Evolutionary conservation across 108 stramenopile genomes (phyloP), one percentile per base, ranked within the genome.

Genomic region (Skeletonema tropicum): DNA sequence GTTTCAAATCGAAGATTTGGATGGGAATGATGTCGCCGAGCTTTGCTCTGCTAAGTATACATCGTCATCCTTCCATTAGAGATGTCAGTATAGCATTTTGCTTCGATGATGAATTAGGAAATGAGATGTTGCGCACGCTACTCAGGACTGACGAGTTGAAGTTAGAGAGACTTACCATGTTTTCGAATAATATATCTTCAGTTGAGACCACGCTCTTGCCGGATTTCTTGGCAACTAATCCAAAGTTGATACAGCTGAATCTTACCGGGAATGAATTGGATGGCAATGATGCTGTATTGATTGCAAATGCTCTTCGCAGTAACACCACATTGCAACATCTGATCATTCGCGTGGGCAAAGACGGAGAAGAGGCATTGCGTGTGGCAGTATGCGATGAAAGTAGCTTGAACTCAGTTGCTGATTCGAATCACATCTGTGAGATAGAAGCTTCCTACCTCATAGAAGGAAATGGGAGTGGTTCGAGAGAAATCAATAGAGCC

Each of bases 361-460:
- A 2, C 6, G 60, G 21, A 1, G 4, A 3, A 0, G 35, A 25
- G 25, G 19, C 60, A 2, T 39, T 62, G 1, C 6, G 32, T 2
- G n/a, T n/a, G 15, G 61, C 35, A 62, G 61, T n/a, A n/a, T n/a
- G n/a, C n/a, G n/a, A n/a, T n/a, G n/a, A n/a, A n/a, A n/a, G n/a
- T n/a, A n/a, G n/a, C 19, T 62, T 62, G 61, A 62, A 62, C 7
- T 5, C 61, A 17, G 29, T 6, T n/a, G 61, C 61, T 5, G 61
- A 62, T 21, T 62, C 61, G 13, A 35, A 62, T 23, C 61, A 62
- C 31, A n/a, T n/a, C n/a, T n/a, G n/a, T n/a, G n/a, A n/a, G n/a
- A n/a, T n/a, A n/a, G n/a, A n/a, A n/a, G n/a, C n/a, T n/a, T n/a
- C n/a, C n/a, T n/a, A n/a, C n/a, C n/a, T n/a, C n/a, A n/a, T n/a